phyloP scores from a whole-genome alignment of 768 basidiomycete species.

The Pleurotus platypus region DNA sequence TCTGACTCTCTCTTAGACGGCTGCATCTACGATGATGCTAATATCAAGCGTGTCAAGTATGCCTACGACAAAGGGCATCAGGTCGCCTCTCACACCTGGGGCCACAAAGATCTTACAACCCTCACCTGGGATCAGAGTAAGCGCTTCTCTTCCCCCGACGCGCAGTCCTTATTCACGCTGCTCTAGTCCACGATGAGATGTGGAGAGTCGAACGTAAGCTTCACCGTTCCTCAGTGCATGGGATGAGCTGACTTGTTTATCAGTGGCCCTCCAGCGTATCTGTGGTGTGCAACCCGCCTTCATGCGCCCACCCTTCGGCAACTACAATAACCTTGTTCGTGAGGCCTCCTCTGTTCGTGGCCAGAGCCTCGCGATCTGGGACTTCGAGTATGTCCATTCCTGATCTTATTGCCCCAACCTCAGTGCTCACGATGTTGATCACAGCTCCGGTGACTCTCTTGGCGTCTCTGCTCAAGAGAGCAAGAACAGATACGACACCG shows the following conservation, averaged over 20 bases:
- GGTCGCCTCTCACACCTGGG: conserved; percentile 48
- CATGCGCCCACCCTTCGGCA: conserved; percentile 40
- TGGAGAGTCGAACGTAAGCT: conserved; percentile 39
- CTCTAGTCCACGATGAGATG: conserved; percentile 41
- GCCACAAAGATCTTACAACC: conserved; percentile 32
- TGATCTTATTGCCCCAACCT: neutral
- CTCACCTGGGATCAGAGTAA: conserved; percentile 28
- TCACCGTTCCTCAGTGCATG: too few species aligned
- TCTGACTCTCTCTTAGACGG: conserved; percentile 16
- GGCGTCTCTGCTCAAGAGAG: conserved; percentile 24
- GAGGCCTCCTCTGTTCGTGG: conserved; percentile 27
- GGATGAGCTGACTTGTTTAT: neutral
- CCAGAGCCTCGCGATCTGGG: conserved; percentile 31
- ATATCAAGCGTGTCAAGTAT: conserved; percentile 25
- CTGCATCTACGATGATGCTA: conserved; percentile 33
- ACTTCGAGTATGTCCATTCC: conserved; percentile 19
- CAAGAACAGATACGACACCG: conserved; percentile 23
- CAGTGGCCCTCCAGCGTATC: conserved; percentile 31
- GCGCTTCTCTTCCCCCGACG: neutral
- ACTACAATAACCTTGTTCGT: conserved; percentile 35
- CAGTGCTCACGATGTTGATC: too few species aligned
- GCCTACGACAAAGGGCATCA: conserved; percentile 36
- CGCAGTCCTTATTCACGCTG: neutral
- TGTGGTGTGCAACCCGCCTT: conserved; percentile 33
- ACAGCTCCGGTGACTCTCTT: conserved; percentile 36